phyloP scores from a whole-genome alignment of 768 basidiomycete species.

The Galerina marginata region DNA sequence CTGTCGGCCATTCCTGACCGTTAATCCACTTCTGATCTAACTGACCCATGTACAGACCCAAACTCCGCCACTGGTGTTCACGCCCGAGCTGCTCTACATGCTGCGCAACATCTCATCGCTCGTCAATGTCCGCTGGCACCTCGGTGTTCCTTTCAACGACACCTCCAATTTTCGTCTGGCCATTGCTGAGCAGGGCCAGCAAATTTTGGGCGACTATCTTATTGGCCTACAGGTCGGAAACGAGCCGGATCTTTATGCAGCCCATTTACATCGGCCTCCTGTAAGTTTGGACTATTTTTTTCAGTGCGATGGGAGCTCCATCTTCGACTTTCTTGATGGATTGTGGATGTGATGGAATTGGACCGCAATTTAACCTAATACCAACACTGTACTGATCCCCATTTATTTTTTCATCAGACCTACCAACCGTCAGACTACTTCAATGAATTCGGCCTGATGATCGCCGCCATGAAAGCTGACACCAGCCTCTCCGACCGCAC shows the following conservation, averaged over 20 bases:
- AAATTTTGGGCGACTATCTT: constrained; percentile 70
- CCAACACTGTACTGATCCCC: background rate
- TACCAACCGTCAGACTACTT: constrained; percentile 56
- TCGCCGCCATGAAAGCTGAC: constrained; percentile 49
- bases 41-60: constrained; percentile 47
- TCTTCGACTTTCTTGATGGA: too few species aligned
- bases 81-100: constrained; percentile 69
- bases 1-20: background rate
- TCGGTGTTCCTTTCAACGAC: constrained; percentile 74
- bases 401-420: constrained; percentile 10
- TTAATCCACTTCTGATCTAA: too few species aligned
- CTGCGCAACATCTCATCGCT: constrained; percentile 65
- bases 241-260: constrained; percentile 61
- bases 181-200: constrained; percentile 65
- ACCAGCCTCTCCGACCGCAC: constrained; percentile 35
- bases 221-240: constrained; percentile 77
- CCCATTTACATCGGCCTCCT: constrained; percentile 43
- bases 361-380: too few species aligned
- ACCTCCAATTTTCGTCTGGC: constrained; percentile 55
- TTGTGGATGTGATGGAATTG: too few species aligned
- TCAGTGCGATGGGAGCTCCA: background rate
- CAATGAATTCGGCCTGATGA: constrained; percentile 56
- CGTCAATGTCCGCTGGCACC: constrained; percentile 70
- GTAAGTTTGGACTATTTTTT: constrained; percentile 16
- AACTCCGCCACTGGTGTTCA: constrained; percentile 72